A percentile compares a stretch with the other conserved stretches of the same genome.
Conservation (phyloP, 164 flowering plant genomes). For the Dillenia suffruticosa region DNA sequence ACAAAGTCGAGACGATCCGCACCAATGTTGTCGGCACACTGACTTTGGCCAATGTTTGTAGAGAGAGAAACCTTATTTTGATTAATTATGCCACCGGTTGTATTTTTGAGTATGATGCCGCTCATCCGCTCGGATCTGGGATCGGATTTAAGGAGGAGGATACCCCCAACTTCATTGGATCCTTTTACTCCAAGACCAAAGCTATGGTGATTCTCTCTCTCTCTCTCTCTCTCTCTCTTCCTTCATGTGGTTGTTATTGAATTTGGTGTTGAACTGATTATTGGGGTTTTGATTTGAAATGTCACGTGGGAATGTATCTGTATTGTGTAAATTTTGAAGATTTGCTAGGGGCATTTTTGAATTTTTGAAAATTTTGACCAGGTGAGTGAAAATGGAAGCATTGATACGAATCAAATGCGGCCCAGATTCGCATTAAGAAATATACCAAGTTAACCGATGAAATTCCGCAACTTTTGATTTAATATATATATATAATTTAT, state of each 20-base stretch:
- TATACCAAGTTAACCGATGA: too few relatives aligned
- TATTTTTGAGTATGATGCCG: constrained; percentile 56
- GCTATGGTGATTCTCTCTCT: constrained; percentile 46
- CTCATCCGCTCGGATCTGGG: constrained; percentile 50
- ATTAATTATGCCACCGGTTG: constrained; percentile 69
- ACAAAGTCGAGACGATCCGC: constrained; percentile 65
- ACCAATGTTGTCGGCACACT: constrained; percentile 62
- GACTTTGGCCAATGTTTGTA: constrained; percentile 56
- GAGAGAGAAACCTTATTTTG: constrained; percentile 41
- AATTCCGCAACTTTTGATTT: too few relatives aligned
- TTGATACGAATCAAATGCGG: too few relatives aligned
- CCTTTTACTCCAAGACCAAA: constrained; percentile 70
- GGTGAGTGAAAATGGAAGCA: too few relatives aligned
- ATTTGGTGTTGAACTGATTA: too few relatives aligned
- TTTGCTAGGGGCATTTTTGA: neutral
- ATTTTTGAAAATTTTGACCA: too few relatives aligned
- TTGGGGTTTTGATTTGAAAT: too few relatives aligned
- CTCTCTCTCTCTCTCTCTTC: too few relatives aligned
- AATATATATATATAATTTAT: too few relatives aligned
- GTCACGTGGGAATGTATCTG: neutral
- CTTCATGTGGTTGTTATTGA: neutral
- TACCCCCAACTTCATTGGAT: constrained; percentile 55
- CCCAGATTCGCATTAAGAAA: too few relatives aligned
- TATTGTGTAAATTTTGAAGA: neutral
- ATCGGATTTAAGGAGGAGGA: constrained; percentile 68